Base-by-base conservation (phyloP, 495 filamentous ascomycete genomes). In the Penicillium flavigenum region DNA sequence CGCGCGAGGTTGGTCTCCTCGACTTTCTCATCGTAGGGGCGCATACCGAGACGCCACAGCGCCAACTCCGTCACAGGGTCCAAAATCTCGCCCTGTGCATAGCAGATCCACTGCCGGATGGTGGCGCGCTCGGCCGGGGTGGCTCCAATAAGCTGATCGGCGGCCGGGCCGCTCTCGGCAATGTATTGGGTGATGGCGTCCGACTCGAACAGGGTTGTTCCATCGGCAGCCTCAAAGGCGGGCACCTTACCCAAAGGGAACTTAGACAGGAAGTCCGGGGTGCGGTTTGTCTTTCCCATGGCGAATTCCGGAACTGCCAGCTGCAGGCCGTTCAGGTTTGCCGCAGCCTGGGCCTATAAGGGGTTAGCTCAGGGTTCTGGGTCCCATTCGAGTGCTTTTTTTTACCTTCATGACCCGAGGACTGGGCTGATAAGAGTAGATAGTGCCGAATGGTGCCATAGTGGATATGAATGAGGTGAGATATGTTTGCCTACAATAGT, bases 191-290 rank as follows among this genome's bases (percentile, higher is more conserved):
- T 70, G 65, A 87, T 87, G 57, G 84, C 84, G 34, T 76, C 73
- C 49, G 77, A 76, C 58, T 85, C 83, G 62, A 76, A 62, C 41
- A 86, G 58, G 56, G 20, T 56, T 59, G 66, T 66, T 45, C 82
- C 83, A 59, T 84, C 80, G 50, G 80, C 69, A 47, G 66, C 72
- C 59, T 81, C 78, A 65, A 86, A 81, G 46, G 76, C 77, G 39
- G 84, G 84, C 19, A 84, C 79, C 56, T 85, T 86, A 67, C 83
- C 84, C 22, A 80, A 53, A 16, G 83, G 83, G 72, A 86, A 87
- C 63, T 86, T 87, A 73, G 80, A 59, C 24, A 82, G 68, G 73
- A 78, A 85, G 2, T 79, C 77, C 6, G 78, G 74, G 16, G 72
- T 70, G 16, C 58, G 59, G 72, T 84, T 86, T 64, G 74, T 80